These are phyloP conservation scores for Cylindricascospora bacillispora DNA, from an alignment of 1,139 yeast genomes.

Conservation along the genomic window DNA sequence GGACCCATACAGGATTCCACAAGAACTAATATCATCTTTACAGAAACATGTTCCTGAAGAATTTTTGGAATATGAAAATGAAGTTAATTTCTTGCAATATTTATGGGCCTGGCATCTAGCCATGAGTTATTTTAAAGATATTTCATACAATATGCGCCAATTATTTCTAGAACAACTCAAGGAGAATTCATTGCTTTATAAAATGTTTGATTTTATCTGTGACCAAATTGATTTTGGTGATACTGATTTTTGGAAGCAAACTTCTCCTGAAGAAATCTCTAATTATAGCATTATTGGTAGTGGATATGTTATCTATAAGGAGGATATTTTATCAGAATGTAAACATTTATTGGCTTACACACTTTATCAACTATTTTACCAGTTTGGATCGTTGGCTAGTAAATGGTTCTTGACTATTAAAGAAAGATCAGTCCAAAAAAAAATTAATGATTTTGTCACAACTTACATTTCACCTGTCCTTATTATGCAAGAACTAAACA, in stretches of 20 bases:
- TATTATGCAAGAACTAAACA: constrained; percentile 43
- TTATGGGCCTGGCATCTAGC: constrained; percentile 63
- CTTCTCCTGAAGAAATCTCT: constrained; percentile 16
- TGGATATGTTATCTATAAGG: constrained; percentile 13
- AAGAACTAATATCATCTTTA: constrained; percentile 8
- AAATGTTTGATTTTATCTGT: constrained; percentile 39
- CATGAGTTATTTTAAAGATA: constrained; percentile 49
- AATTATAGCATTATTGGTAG: constrained; percentile 17
- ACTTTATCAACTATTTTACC: constrained; percentile 42
- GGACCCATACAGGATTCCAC: constrained; percentile 15
- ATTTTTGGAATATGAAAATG: constrained; percentile 30
- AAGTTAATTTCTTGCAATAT: constrained; percentile 31
- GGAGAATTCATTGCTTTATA: constrained; percentile 34
- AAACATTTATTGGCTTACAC: constrained; percentile 39
- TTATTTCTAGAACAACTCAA: constrained; percentile 47
- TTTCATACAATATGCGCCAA: constrained; percentile 52
- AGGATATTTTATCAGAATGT: constrained; percentile 26
- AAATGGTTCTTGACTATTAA: constrained; percentile 52
- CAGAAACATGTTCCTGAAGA: constrained; percentile 22
- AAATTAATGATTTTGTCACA: constrained; percentile 51
- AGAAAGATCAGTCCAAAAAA: constrained; percentile 32
- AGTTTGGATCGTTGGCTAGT: constrained; percentile 57
- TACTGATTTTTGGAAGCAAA: constrained; percentile 24
- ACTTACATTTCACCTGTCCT: constrained; percentile 52
- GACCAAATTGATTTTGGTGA: constrained; percentile 31